Percentiles rank a stretch among this genome's conserved stretches.
These are phyloP conservation scores for Lipomyces anomalus DNA, from an alignment of 805 yeast genomes.

Conservation along the genomic window DNA sequence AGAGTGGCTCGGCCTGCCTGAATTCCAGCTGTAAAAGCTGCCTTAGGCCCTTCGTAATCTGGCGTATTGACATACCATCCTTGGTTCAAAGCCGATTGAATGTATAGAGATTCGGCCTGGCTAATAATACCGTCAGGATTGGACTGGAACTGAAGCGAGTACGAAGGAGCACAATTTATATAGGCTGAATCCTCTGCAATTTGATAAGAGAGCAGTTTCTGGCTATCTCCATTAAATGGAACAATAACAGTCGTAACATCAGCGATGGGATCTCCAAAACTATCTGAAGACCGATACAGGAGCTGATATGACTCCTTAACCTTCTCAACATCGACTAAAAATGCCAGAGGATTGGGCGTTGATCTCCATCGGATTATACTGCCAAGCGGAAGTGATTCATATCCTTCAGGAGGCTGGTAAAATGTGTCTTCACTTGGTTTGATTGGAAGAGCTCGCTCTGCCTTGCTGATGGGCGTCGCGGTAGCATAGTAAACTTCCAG, in stretches of 20 bases:
- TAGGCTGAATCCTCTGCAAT: slow-evolving; percentile 28
- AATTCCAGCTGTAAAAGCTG: slow-evolving; percentile 29
- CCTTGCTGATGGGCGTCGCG: too few species aligned
- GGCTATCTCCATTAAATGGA: slow-evolving; percentile 23
- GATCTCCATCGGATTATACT: too few species aligned
- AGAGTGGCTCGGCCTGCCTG: slow-evolving; percentile 29
- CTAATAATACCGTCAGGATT: background rate
- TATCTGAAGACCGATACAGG: slow-evolving; percentile 25
- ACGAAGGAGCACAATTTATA: slow-evolving; percentile 30
- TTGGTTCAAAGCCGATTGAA: slow-evolving; percentile 17
- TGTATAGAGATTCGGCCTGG: too few species aligned
- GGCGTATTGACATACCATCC: slow-evolving; percentile 27
- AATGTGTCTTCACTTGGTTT: too few species aligned
- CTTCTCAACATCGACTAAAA: too few species aligned
- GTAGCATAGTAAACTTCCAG: too few species aligned
- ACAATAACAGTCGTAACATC: slow-evolving; percentile 30
- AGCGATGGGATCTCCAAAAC: slow-evolving; percentile 28
- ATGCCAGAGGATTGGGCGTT: too few species aligned
- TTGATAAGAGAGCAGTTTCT: slow-evolving; percentile 28
- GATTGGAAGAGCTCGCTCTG: too few species aligned
- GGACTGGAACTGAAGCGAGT: slow-evolving; percentile 11
- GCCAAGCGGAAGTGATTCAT: too few species aligned
- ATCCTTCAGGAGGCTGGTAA: too few species aligned
- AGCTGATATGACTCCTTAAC: slow-evolving; percentile 30
- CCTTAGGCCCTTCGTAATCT: slow-evolving; percentile 31